Conservation (phyloP, 352 stramenopile genomes). For the Phytopythium vexans region DNA sequence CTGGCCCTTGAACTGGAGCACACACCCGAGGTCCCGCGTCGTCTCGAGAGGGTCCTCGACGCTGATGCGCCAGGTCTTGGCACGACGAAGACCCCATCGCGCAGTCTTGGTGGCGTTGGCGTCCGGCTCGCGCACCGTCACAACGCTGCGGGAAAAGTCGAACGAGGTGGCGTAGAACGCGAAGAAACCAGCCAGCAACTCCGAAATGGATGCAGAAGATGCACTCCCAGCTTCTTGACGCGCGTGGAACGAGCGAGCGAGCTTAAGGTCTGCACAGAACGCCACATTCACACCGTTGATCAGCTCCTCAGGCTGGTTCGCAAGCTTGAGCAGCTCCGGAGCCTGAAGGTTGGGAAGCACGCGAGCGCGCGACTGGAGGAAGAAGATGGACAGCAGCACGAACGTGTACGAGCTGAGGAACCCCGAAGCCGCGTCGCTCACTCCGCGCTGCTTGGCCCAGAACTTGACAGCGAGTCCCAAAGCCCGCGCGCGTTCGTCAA, state of each 20-base stretch:
- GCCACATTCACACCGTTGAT: conserved; percentile 68
- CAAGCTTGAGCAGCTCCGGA: conserved; percentile 39
- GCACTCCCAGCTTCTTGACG: neutral
- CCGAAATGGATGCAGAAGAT: conserved; percentile 33
- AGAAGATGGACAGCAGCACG: conserved; percentile 96
- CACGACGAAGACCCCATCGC: conserved; percentile 43
- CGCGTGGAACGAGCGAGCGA: conserved; percentile 40
- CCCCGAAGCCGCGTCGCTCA: conserved; percentile 95
- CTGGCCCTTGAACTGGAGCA: conserved; percentile 68
- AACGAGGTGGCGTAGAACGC: conserved; percentile 96
- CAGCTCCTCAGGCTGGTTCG: conserved; percentile 24
- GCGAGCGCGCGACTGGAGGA: conserved; percentile 72
- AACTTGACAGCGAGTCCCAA: conserved; percentile 96
- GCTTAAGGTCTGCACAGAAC: conserved; percentile 53
- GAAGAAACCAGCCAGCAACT: conserved; percentile 95
- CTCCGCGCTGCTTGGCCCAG: conserved; percentile 95
- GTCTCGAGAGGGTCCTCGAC: conserved; percentile 85
- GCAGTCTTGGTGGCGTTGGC: conserved; percentile 27
- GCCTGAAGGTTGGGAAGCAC: conserved; percentile 96
- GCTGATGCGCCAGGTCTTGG: conserved; percentile 79
- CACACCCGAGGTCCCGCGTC: conserved; percentile 72
- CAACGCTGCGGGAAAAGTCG: conserved; percentile 92
- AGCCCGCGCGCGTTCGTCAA: conserved; percentile 75
- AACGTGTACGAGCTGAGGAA: conserved; percentile 99
- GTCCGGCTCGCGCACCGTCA: conserved; percentile 84